Base-by-base conservation (phyloP, 441 rosid species). In the Euphorbia celastroides region DNA sequence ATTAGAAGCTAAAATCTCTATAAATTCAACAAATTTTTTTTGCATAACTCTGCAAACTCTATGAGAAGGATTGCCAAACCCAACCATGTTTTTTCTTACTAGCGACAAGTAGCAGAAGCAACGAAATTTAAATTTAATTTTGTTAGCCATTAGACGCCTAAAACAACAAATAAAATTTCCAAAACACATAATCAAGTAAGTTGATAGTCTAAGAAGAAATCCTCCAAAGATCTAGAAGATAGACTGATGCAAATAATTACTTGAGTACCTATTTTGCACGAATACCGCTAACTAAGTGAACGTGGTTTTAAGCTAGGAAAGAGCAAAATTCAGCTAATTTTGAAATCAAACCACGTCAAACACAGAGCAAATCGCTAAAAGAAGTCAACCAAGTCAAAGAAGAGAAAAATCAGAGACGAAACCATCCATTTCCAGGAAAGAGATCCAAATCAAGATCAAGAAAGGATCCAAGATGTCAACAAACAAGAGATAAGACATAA, bases 331-430 rank as follows among this genome's bases (percentile, higher is more conserved):
- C 54, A 48, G 54, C 8, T 48, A 48, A 17, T n/a, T 17, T 17
- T 48, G 23, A 48, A 48, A 16, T 8, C 50, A 44, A 63, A 63
- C n/a, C 36, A n/a, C 55, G 28, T 44, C 38, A 63, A 46, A 44
- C 5, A 12, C 28, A 32, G 7, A 42, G 23, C 5, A 34, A 27
- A 17, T 7, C 16, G 26, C 48, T 6, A 44, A 16, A 34, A 34
- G 38, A 42, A 60, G 34, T 17, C 56, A 13, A 62, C 50, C 20
- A 52, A 23, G 20, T 38, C 17, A 0, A 38, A 2, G 41, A 56
- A 66, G 5, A 44, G 17, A 17, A 3, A 28, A 67, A 19, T 13
- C 10, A 44, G 10, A n/a, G 1, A 30, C 48, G 1, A 17, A 41
- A n/a, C n/a, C 46, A 20, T 19, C 14, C 20, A 19, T 6, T 55